Percentiles rank a stretch among this genome's conserved stretches.
These are phyloP conservation scores for Metroxylon sagu DNA, from an alignment of 176 grass and related monocot genomes.

Conservation along the genomic window DNA sequence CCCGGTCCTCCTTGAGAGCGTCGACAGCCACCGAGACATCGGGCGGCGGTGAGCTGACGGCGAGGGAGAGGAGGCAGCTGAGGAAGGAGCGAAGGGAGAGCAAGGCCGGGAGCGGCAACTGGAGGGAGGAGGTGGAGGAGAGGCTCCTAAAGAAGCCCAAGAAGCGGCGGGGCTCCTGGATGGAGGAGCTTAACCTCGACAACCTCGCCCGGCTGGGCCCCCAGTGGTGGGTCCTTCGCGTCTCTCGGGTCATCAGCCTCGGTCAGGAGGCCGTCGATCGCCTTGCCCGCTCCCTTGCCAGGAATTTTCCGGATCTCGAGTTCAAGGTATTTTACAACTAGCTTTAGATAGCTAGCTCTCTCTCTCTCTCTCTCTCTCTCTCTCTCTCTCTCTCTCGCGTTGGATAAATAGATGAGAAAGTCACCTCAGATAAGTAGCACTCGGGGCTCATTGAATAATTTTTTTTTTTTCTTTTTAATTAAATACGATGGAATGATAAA, in stretches of 20 bases:
- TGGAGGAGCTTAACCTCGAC: constrained; percentile 64
- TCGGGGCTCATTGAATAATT: no score
- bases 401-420: no score
- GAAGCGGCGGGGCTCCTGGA: constrained; percentile 34
- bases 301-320: constrained; percentile 30
- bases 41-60: constrained; percentile 25
- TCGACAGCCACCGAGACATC: background rate
- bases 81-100: constrained; percentile 58
- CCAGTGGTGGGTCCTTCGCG: constrained; percentile 83
- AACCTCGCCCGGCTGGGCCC: constrained; percentile 53
- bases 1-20: no score
- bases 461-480: no score
- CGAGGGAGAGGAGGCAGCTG: constrained; percentile 41
- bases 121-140: constrained; percentile 85
- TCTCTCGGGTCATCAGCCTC: constrained; percentile 39
- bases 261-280: constrained; percentile 49
- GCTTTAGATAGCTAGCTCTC: no score
- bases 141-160: constrained; percentile 49
- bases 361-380: no score
- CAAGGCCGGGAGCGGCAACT: constrained; percentile 34
- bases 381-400: no score
- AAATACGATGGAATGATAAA: no score
- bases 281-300: constrained; percentile 43
- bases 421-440: no score
- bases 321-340: constrained; percentile 47